Percentiles rank a stretch among this genome's conserved stretches.
Conservation (phyloP, 2,329 filamentous ascomycete species). For the Fusarium anguioides region DNA sequence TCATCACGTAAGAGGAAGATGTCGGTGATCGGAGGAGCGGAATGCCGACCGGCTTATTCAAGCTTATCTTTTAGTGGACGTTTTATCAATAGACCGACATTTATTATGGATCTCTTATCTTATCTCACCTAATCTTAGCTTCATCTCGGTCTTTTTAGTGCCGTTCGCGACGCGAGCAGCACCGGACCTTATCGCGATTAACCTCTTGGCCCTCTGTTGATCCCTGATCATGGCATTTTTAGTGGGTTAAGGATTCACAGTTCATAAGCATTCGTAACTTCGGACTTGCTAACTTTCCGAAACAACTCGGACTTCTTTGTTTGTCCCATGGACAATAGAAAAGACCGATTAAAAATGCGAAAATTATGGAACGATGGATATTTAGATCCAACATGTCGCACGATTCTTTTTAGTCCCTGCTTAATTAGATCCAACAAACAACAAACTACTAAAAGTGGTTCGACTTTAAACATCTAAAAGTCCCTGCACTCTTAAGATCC, state of each 20-base stretch:
- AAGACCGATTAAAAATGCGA: too few species aligned
- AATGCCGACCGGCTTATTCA: not conserved
- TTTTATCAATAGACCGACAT: too few species aligned
- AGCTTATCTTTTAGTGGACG: not conserved
- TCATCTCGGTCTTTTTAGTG: not conserved
- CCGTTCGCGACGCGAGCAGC: not conserved
- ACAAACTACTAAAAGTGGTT: not conserved
- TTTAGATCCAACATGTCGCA: conserved; percentile 11
- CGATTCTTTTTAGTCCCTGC: not conserved
- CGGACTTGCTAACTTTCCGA: not conserved
- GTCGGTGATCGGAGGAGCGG: not conserved
- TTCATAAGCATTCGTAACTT: too few species aligned
- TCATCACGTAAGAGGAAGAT: not conserved
- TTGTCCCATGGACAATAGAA: too few species aligned
- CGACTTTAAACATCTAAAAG: not conserved
- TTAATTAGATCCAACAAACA: too few species aligned
- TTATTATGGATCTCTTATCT: not conserved
- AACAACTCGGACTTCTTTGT: not conserved
- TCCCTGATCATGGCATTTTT: not conserved
- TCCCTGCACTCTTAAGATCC: not conserved
- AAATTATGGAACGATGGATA: not conserved
- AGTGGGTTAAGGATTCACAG: too few species aligned
- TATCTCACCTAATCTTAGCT: not conserved
- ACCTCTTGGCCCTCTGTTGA: not conserved
- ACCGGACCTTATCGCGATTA: not conserved